phyloP scores from a whole-genome alignment of 176 grass and related monocot species.

The Eragrostis nindensis region DNA sequence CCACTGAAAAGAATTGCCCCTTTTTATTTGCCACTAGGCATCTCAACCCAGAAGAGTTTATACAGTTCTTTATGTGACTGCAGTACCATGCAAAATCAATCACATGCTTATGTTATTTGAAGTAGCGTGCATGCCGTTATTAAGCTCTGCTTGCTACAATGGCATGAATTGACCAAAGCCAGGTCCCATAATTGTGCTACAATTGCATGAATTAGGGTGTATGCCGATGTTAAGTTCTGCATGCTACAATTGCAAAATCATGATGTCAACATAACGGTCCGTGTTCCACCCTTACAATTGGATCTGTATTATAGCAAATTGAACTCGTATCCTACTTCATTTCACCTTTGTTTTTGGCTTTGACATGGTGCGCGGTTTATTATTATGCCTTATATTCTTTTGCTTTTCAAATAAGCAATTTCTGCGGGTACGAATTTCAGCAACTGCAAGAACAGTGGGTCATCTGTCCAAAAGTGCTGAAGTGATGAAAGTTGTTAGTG shows the following conservation, averaged over 20 bases:
- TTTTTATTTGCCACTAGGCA: not conserved
- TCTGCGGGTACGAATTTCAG: conserved; percentile 46
- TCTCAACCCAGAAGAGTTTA: not conserved
- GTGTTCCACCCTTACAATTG: not conserved
- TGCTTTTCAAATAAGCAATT: conserved; percentile 27
- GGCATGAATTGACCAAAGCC: not conserved
- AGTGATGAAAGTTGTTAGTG: conserved; percentile 91
- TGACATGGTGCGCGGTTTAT: conserved; percentile 22
- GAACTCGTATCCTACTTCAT: not conserved
- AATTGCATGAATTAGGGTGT: not conserved
- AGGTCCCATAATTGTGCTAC: not conserved
- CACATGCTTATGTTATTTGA: conserved; percentile 25
- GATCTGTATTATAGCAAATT: not conserved
- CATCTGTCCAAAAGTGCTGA: conserved; percentile 92
- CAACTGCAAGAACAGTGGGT: conserved; percentile 78
- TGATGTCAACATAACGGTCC: not conserved
- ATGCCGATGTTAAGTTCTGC: not conserved
- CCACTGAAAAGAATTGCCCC: not conserved
- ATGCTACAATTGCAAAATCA: not conserved
- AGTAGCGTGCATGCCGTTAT: not conserved
- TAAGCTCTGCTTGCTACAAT: not conserved
- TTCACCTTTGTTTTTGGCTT: not conserved
- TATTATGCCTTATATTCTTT: not conserved
- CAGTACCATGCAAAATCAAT: conserved; percentile 1
- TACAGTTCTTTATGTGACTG: not conserved